phyloP scores from a whole-genome alignment of 2,329 filamentous ascomycete species.

The Rhynchosporium graminicola region DNA sequence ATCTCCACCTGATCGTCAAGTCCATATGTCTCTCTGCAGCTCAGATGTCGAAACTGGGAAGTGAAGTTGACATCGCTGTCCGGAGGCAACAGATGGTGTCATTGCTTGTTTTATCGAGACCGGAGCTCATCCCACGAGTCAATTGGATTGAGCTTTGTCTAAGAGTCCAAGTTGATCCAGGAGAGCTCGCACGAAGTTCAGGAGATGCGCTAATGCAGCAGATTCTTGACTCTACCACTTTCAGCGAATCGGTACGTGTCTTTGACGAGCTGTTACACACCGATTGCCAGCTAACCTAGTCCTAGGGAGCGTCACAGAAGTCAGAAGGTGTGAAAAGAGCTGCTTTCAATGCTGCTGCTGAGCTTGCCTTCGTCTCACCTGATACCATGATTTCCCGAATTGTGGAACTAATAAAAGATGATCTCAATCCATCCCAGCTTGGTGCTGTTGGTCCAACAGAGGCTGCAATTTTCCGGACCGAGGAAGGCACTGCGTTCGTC shows the following conservation, averaged over 20 bases:
- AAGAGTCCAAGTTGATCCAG: conserved; percentile 78
- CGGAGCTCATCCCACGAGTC: conserved; percentile 72
- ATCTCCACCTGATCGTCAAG: conserved; percentile 62
- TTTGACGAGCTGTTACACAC: neutral
- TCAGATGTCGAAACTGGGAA: conserved; percentile 48
- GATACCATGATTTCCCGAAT: conserved; percentile 76
- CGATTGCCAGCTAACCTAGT: conserved; percentile 21
- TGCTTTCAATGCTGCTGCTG: conserved; percentile 81
- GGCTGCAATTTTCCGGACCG: conserved; percentile 88
- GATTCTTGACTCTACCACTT: conserved; percentile 55
- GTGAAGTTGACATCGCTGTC: conserved; percentile 48
- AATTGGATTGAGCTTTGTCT: conserved; percentile 92
- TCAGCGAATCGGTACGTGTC: conserved; percentile 54
- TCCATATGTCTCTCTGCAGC: conserved; percentile 63
- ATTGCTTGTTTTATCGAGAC: conserved; percentile 75
- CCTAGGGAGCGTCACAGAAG: conserved; percentile 36
- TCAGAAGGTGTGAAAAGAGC: conserved; percentile 59
- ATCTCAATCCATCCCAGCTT: conserved; percentile 72
- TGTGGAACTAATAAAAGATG: conserved; percentile 69
- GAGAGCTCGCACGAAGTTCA: conserved; percentile 67
- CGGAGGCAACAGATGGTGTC: conserved; percentile 73
- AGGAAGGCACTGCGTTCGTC: conserved; percentile 83
- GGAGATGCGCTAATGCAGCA: conserved; percentile 67
- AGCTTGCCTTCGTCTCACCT: conserved; percentile 91
- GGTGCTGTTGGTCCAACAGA: conserved; percentile 79